Conservation (phyloP, 345 rosid genomes). For the Gossypium raimondii region DNA sequence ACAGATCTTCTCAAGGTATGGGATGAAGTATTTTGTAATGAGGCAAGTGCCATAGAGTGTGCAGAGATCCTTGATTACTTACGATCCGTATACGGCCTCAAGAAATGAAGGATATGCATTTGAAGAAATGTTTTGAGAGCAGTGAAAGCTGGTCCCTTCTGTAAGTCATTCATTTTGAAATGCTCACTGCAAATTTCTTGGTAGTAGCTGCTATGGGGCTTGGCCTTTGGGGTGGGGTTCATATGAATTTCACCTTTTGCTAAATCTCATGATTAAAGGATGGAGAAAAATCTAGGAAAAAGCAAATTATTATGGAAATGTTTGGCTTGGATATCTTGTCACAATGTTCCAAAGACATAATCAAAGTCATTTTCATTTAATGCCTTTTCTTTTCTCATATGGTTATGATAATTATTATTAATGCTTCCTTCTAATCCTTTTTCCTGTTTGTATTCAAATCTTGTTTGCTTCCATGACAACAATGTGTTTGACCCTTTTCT, state of each 20-base stretch:
- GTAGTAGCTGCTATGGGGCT: neutral
- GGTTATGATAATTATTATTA: neutral
- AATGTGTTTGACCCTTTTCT: neutral
- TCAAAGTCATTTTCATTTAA: neutral
- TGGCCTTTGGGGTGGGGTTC: neutral
- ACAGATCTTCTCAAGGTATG: conserved; percentile 74
- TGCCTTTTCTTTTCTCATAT: neutral
- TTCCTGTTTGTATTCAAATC: neutral
- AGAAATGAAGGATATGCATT: conserved; percentile 22
- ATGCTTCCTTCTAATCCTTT: neutral
- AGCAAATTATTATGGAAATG: neutral
- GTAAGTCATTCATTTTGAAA: neutral
- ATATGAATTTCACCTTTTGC: neutral
- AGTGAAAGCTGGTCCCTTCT: neutral
- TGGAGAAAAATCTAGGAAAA: neutral
- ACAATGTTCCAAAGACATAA: neutral
- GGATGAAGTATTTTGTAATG: conserved; percentile 57
- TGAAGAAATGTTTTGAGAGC: neutral
- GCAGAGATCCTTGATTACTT: conserved; percentile 58
- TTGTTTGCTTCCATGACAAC: neutral
- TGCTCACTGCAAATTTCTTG: neutral
- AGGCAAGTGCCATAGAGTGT: conserved; percentile 58
- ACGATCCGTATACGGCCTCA: conserved; percentile 43
- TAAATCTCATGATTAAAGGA: neutral
- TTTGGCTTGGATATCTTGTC: neutral